Evolutionary conservation across 305 asterid species (phyloP).

Genomic region (Fraxinus greggii): DNA sequence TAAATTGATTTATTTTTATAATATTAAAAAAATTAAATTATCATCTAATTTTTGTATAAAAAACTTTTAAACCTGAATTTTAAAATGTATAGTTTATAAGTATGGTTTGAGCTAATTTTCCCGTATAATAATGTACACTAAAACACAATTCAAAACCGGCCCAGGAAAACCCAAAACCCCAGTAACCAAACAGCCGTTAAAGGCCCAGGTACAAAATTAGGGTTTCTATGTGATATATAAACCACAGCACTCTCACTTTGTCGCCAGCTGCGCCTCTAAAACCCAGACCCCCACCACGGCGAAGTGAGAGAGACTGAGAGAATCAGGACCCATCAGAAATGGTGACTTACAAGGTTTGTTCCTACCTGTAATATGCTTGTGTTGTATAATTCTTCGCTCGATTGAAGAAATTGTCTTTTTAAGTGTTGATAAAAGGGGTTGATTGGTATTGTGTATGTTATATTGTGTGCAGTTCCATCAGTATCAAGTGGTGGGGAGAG

Average conservation of each 20-base stretch:
- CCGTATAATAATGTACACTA: neutral
- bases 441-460: neutral
- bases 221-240: neutral
- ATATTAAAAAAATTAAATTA: too few species aligned
- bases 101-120: too few species aligned
- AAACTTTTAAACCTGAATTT: too few species aligned
- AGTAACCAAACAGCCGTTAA: neutral
- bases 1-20: too few species aligned
- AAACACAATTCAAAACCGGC: neutral
- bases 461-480: conserved; percentile 55
- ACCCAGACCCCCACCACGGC: neutral
- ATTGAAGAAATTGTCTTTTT: neutral
- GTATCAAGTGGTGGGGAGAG: conserved; percentile 75
- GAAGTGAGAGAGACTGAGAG: conserved; percentile 14
- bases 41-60: too few species aligned
- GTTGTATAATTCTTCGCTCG: neutral
- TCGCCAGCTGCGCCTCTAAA: neutral
- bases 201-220: conserved; percentile 1
- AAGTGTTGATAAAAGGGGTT: neutral
- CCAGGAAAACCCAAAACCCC: conserved; percentile 3
- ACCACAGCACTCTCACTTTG: neutral
- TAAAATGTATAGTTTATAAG: too few species aligned
- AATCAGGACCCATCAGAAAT: conserved; percentile 25
- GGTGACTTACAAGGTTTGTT: conserved; percentile 41
- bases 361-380: neutral